These are phyloP conservation scores for Suillus weaverae DNA, from an alignment of 768 basidiomycete genomes.

Conservation along the genomic window DNA sequence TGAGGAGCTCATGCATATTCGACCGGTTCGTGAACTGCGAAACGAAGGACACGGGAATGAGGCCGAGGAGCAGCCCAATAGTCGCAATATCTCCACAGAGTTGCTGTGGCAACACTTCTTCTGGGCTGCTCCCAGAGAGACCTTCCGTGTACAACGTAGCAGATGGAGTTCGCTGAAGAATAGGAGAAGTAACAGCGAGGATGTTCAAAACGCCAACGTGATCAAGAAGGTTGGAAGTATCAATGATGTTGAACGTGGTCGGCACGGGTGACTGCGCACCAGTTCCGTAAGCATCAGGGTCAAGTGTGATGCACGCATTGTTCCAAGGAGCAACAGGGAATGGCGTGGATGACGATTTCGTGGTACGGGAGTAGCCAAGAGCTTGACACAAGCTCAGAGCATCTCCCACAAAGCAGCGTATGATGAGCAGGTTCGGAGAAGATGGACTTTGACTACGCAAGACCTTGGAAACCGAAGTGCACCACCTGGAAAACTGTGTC, in stretches of 20 bases:
- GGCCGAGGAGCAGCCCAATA: constrained; percentile 26
- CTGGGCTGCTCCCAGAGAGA: constrained; percentile 15
- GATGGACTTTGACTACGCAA: constrained; percentile 7
- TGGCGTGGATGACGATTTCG: constrained; percentile 16
- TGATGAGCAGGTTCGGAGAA: constrained; percentile 11
- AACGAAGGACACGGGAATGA: constrained; percentile 25
- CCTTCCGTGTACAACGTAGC: constrained; percentile 31
- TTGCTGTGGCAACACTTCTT: constrained; percentile 20
- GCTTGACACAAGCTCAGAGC: constrained; percentile 30
- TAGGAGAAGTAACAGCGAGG: constrained; percentile 21
- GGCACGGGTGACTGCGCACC: constrained; percentile 21
- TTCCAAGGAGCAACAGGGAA: constrained; percentile 26
- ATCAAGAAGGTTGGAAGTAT: constrained; percentile 33
- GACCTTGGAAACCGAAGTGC: constrained; percentile 19
- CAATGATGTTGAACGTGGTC: constrained; percentile 31
- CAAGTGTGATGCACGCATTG: constrained; percentile 21
- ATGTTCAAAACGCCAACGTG: constrained; percentile 33
- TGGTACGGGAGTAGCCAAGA: constrained; percentile 15
- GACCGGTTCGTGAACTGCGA: constrained; percentile 31
- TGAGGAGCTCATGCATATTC: constrained; percentile 20
- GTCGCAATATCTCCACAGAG: constrained; percentile 30
- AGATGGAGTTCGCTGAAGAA: constrained; percentile 23
- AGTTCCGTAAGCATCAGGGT: constrained; percentile 21
- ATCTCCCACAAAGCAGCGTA: constrained; percentile 34
- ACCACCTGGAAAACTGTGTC: constrained; percentile 29